Base-by-base conservation (phyloP, 441 rosid species). In the Aleurites moluccanus region DNA sequence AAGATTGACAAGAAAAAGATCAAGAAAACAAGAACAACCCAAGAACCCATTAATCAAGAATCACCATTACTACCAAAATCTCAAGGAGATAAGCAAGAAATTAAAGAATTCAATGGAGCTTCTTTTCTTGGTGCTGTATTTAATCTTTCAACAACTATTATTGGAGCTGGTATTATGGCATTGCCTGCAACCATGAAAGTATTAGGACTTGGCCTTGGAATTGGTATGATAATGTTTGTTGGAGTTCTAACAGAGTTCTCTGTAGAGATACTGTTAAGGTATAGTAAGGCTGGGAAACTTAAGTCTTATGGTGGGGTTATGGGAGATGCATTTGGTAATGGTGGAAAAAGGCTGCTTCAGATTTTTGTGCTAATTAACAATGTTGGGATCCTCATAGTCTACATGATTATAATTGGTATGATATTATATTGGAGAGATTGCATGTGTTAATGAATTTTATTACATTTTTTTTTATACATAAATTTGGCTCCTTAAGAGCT, bases 131-230 rank as follows among this genome's bases (percentile, higher is more conserved):
- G 98, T 33, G 96, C 96, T 1, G 98, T 94, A 61, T 92, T 91
- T 73, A 94, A 92, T 79, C 86, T 94, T 60, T 86, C 97, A 28
- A 94, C 96, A 3, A 94, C 96, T 1, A 80, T 92, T 14, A 85
- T 91, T 76, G 97, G 97, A 64, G 97, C 97, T 62, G 98, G 97
- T 15, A 91, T 89, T 83, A 94, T 92, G 98, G 89, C 98, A 68
- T 81, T 94, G 82, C 95, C 98, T 10, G 95, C 97, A 1, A 89
- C 93, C 53, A 85, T 92, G 92, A 91, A 91, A 76, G 92, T 89
- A 30, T 79, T 92, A 18, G 97, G 95, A 9, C 89, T 92, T 62
- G 79, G 80, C 23, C 91, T 85, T 60, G 98, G 95, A 60, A 76
- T 91, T 63, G 77, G 73, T 15, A 80, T 91, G 90, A 92, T 94